A percentile compares a stretch with the other conserved stretches of the same genome.
phyloP scores from a whole-genome alignment of 176 grass and related monocot genomes.

The Triticum turgidum region DNA sequence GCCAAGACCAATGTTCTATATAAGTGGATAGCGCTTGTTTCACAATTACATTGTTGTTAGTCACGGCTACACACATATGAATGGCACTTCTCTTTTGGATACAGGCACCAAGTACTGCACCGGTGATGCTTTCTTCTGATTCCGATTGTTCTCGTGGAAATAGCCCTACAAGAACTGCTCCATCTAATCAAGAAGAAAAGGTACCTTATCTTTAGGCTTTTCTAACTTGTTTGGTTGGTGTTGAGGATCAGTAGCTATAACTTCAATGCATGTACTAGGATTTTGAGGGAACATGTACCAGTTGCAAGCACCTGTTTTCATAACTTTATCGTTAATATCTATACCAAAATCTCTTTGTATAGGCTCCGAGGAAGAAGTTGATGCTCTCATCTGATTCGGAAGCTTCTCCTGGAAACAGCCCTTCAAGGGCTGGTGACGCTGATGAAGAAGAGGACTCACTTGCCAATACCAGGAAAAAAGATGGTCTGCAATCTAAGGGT shows the following conservation, averaged over 20 bases:
- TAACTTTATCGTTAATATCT: background rate
- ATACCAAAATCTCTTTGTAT: background rate
- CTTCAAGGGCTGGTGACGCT: constrained; percentile 31
- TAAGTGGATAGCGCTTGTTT: background rate
- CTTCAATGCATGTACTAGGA: background rate
- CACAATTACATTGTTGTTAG: background rate
- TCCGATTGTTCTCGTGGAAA: constrained; percentile 62
- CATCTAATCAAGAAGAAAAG: constrained; percentile 30
- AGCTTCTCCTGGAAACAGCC: constrained; percentile 23
- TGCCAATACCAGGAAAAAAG: constrained; percentile 16
- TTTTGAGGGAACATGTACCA: background rate
- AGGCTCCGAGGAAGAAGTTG: constrained; percentile 42
- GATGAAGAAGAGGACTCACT: constrained; percentile 19
- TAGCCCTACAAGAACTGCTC: constrained; percentile 38
- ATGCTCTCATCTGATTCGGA: constrained; percentile 37
- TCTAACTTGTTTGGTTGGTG: constrained; percentile 1
- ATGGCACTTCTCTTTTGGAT: background rate
- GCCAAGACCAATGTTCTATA: background rate
- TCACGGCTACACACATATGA: background rate
- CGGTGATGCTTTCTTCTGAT: constrained; percentile 62
- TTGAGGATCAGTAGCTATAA: background rate
- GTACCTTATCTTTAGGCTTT: background rate
- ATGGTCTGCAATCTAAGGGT: constrained; percentile 17
- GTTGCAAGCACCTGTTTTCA: background rate
- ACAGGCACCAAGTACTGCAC: constrained; percentile 52